Evolutionary conservation across 129 eudicot genomes (phyloP), one percentile per base, ranked within the genome.

Genomic region (Arctium lappa): DNA sequence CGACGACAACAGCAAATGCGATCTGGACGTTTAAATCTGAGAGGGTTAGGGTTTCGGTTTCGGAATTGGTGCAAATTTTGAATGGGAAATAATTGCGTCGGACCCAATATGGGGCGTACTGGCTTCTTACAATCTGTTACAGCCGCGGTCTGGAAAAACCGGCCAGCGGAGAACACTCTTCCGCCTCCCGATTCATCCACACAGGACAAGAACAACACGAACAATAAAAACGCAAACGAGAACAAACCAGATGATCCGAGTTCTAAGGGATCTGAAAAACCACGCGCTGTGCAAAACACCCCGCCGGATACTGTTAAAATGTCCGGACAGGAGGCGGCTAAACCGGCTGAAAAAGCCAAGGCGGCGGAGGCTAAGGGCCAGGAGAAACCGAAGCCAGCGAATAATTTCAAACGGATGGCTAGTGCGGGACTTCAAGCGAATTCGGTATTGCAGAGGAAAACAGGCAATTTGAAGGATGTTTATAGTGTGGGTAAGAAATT

Each of bases 71-170:
- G 65, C 82, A 38, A 72, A 38, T 62, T 78, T 73, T 86, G 75
- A 75, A 93, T 94, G 98, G 98, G 98, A 84, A 94, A 94, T 73
- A 85, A 85, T 42, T 88, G 92, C 71, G 82, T 76, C 29, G 89
- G 92, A 2, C 98, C 94, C 60, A 87, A 76, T 76, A 12, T 66
- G 76, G 91, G 83, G n/a, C 83, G 80, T 36, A 83, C 81, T 68
- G 98, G 97, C 53, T 91, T 94, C 84, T 40, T 94, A n/a, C 92
- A 91, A 86, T 89, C 98, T 13, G 94, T 94, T 44, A 79, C 94
- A 0, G 92, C 91, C 11, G 96, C 91, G 1, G 96, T 94, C 29
- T 91, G 92, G 91, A 85, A 80, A 71, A 74, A 82, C 75, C 83
- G 87, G 46, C 89, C 89, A 12, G 87, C 91, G 37, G 87, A 83